Conservation (phyloP, 371 early-diverging fungal species). For the Lichtheimia corymbifera region DNA sequence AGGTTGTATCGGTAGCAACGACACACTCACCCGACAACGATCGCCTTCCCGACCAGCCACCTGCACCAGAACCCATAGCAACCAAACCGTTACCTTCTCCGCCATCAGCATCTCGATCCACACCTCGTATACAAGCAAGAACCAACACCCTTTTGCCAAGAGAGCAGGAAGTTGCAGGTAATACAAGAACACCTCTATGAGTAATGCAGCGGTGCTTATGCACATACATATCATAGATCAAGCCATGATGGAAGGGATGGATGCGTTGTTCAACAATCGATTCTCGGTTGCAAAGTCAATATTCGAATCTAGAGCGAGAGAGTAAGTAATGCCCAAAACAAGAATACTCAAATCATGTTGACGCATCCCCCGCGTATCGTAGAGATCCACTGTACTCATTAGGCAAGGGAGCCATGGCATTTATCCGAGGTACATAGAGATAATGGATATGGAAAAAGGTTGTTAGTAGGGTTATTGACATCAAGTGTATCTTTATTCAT, state of each 20-base stretch:
- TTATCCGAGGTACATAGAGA: slow-evolving; percentile 40
- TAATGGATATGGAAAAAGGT: no score
- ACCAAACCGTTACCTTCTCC: not conserved
- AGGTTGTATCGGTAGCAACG: not conserved
- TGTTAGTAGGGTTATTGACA: no score
- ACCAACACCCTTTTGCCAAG: slow-evolving; percentile 1
- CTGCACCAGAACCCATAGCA: slow-evolving; percentile 6
- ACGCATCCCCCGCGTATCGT: not conserved
- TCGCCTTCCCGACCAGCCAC: not conserved
- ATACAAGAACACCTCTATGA: no score
- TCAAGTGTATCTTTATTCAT: no score
- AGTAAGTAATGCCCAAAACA: slow-evolving; percentile 21
- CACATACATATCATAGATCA: slow-evolving; percentile 34
- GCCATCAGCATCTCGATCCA: not conserved
- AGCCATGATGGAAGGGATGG: slow-evolving; percentile 48
- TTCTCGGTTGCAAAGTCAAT: slow-evolving; percentile 47
- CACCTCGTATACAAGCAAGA: not conserved
- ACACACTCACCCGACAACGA: not conserved
- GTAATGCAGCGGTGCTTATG: not conserved
- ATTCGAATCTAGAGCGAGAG: slow-evolving; percentile 33
- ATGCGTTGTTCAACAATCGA: slow-evolving; percentile 57
- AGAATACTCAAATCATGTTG: not conserved
- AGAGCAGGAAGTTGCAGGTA: slow-evolving; percentile 15
- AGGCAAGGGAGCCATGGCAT: slow-evolving; percentile 42
- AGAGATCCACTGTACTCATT: slow-evolving; percentile 47